Base-by-base conservation (phyloP, 352 stramenopile genomes). In the Blastocystis sp. region DNA sequence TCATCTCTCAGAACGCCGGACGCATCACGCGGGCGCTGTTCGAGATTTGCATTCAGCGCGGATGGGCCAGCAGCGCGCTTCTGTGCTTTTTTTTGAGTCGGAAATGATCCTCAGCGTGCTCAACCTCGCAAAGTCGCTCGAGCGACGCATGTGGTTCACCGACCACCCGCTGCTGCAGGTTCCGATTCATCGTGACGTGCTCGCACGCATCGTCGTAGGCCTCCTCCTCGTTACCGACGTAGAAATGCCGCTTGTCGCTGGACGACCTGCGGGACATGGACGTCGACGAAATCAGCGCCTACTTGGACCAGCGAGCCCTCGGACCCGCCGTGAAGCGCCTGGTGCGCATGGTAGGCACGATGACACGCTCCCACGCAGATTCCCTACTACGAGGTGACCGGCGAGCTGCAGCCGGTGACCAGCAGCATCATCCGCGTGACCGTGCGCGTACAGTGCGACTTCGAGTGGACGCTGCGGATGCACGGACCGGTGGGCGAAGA, bases 1-100 rank as follows among this genome's bases (percentile, higher is more conserved):
- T 99, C 89, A 95, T 99, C 4, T 95, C 94, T 21, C 95, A 98
- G 69, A 99, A 99, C 88, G 96, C 94, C 8, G 95, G 94, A 44
- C 92, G 97, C 61, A 94, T 99, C 36, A 94, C 94, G 16, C 91
- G 96, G 29, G 96, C 96, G 29, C 88, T 99, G 42, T 99, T 99
- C 90, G 97, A 99, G 89, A 98, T 99, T 75, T 97, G 90, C 36
- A 78, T 97, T 49, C 94, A 94, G 86, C 93, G 94, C 72, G 91
- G 94, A 64, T 95, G 90, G 86, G 91, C 91, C 29, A 88, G 88
- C 2, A 90, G 92, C n/a, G 92, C 92, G 0, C 89, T 96, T 44
- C 44, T 85, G 54, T 72, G 6, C 21, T n/a, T n/a, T n/a, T n/a
- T n/a, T n/a, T n/a, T n/a, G 46, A 44, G n/a, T 46, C 0, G 18